phyloP scores from a whole-genome alignment of 768 basidiomycete genomes.

The Xerocomellus chrysenteron region DNA sequence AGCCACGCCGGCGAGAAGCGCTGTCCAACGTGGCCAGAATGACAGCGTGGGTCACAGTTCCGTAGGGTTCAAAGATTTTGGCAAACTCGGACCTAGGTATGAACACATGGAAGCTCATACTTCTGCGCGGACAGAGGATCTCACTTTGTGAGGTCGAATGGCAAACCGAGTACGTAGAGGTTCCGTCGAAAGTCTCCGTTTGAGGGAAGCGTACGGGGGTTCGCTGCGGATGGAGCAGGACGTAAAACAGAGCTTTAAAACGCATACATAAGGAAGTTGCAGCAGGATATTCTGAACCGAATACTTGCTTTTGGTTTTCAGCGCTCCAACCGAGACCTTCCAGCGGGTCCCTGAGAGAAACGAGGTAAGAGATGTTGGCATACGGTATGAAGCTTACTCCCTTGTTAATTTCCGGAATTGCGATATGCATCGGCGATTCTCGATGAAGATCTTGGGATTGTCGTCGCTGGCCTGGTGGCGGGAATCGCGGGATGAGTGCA shows the following conservation, averaged over 20 bases:
- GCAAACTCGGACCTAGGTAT: slow-evolving; percentile 51
- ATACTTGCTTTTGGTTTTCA: slow-evolving; percentile 55
- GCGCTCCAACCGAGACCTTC: slow-evolving; percentile 47
- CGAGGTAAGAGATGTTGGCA: slow-evolving; percentile 5
- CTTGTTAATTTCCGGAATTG: slow-evolving; percentile 5
- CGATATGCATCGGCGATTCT: not conserved
- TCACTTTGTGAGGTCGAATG: slow-evolving; percentile 78
- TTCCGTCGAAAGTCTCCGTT: slow-evolving; percentile 60
- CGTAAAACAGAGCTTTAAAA: slow-evolving; percentile 40
- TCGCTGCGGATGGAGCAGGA: not conserved
- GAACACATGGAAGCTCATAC: not conserved
- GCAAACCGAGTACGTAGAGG: slow-evolving; percentile 81
- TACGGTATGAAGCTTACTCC: not conserved
- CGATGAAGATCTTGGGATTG: slow-evolving; percentile 7
- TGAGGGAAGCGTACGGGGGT: slow-evolving; percentile 17
- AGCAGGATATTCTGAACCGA: not conserved
- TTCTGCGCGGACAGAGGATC: slow-evolving; percentile 13
- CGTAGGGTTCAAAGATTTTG: slow-evolving; percentile 60
- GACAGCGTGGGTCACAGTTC: slow-evolving; percentile 71
- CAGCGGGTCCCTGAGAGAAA: slow-evolving; percentile 9
- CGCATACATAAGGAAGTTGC: slow-evolving; percentile 21
- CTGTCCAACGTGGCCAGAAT: slow-evolving; percentile 84
- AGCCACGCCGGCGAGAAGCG: slow-evolving; percentile 79
- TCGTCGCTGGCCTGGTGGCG: slow-evolving; percentile 10
- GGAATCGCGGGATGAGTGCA: slow-evolving; percentile 1